A percentile compares a stretch with the other conserved stretches of the same genome.
Conservation (phyloP, 768 basidiomycete species). For the Suillus americanus region DNA sequence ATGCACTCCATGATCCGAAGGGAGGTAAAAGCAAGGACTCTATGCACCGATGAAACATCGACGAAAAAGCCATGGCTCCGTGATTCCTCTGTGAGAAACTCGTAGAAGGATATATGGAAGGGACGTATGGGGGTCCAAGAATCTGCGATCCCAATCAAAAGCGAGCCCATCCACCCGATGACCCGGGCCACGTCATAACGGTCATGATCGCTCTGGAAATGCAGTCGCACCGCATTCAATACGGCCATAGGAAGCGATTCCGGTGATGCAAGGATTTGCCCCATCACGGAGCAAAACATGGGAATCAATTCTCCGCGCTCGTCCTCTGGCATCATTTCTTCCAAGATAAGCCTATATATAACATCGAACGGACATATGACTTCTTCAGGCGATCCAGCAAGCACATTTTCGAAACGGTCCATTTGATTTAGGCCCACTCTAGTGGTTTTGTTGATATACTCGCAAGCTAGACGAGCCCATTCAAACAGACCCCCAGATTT, state of each 20-base stretch:
- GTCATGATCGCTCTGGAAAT: background rate
- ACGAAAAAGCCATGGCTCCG: slow-evolving; percentile 16
- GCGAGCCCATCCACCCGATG: background rate
- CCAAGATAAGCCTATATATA: slow-evolving; percentile 6
- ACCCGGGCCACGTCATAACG: background rate
- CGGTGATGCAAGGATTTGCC: background rate
- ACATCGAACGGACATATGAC: background rate
- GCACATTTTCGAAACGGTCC: slow-evolving; percentile 1
- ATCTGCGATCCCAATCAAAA: slow-evolving; percentile 5
- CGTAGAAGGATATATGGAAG: slow-evolving; percentile 27
- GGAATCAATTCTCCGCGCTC: background rate
- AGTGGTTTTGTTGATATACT: slow-evolving; percentile 8
- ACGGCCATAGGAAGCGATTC: slow-evolving; percentile 6
- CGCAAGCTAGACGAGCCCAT: slow-evolving; percentile 14
- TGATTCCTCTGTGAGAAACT: slow-evolving; percentile 18
- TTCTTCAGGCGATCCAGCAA: background rate
- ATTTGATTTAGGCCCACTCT: background rate
- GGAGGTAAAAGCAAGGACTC: slow-evolving; percentile 16
- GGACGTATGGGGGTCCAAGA: slow-evolving; percentile 9
- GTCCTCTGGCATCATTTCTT: background rate
- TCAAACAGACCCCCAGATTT: slow-evolving; percentile 7
- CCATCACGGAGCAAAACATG: slow-evolving; percentile 6
- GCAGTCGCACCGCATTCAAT: background rate
- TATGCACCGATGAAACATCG: background rate
- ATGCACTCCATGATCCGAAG: slow-evolving; percentile 25